These are phyloP conservation scores for Fusarium subglutinans DNA, from an alignment of 2,329 filamentous ascomycete genomes.

Conservation along the genomic window DNA sequence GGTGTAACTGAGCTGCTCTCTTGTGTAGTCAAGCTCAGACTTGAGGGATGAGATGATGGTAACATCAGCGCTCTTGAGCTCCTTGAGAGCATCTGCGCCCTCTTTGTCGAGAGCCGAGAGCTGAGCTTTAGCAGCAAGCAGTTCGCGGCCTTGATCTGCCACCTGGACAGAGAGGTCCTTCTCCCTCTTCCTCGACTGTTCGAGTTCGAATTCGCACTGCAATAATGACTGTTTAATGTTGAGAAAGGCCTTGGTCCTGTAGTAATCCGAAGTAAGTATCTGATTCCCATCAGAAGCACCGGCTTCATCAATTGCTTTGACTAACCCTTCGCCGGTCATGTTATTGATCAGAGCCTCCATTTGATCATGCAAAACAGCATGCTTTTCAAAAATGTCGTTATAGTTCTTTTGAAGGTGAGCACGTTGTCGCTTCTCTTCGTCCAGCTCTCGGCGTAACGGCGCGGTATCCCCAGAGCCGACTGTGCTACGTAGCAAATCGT, in stretches of 20 bases:
- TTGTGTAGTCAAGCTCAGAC: constrained; percentile 65
- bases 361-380: constrained; percentile 66
- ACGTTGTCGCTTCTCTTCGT: constrained; percentile 60
- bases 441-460: constrained; percentile 64
- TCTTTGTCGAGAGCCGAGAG: constrained; percentile 64
- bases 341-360: constrained; percentile 63
- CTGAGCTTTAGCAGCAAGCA: constrained; percentile 62
- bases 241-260: constrained; percentile 63
- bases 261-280: constrained; percentile 57
- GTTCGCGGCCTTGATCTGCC: constrained; percentile 64
- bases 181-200: constrained; percentile 53
- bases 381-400: constrained; percentile 67
- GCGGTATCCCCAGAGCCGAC: constrained; percentile 64
- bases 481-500: constrained; percentile 65
- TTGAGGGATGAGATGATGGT: constrained; percentile 67
- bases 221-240: constrained; percentile 60
- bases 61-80: constrained; percentile 67
- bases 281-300: constrained; percentile 35
- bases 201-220: constrained; percentile 58
- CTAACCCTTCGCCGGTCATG: constrained; percentile 66
- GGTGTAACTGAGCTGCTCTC: constrained; percentile 60
- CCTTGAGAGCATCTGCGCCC: constrained; percentile 63
- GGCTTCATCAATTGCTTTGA: constrained; percentile 50
- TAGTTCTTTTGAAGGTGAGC: constrained; percentile 64
- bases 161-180: constrained; percentile 59